Evolutionary conservation across 2,329 filamentous ascomycete species (phyloP).

Genomic region (Talaromyces piceae): DNA sequence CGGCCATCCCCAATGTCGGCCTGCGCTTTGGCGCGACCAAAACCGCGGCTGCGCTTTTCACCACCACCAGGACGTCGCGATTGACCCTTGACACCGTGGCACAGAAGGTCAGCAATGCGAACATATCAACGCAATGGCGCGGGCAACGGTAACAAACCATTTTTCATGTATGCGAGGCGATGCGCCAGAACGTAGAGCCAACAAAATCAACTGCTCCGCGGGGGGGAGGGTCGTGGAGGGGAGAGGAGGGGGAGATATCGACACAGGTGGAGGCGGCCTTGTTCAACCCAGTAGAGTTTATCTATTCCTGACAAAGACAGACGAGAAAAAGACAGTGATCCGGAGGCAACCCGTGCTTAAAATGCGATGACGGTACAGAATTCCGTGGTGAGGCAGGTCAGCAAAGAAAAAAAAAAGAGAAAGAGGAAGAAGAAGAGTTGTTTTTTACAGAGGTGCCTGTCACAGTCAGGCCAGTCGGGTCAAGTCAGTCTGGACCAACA

Average conservation of each 20-base stretch:
- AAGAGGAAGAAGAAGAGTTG: background rate
- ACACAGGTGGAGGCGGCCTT: background rate
- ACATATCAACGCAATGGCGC: background rate
- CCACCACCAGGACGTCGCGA: conserved; percentile 37
- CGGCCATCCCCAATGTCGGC: conserved; percentile 38
- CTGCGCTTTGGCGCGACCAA: conserved; percentile 35
- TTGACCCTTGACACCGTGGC: conserved; percentile 25
- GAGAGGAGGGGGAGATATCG: background rate
- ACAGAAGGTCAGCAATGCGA: background rate
- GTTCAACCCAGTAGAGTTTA: background rate
- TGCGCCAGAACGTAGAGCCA: conserved; percentile 25
- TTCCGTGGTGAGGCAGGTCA: background rate
- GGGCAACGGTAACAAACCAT: conserved; percentile 21
- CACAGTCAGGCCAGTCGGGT: background rate
- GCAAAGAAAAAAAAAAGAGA: background rate
- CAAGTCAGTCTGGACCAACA: background rate
- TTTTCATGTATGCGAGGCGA: conserved; percentile 22
- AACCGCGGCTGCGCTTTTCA: conserved; percentile 35
- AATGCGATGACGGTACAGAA: background rate
- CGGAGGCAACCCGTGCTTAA: too few relatives aligned
- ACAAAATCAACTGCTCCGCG: conserved; percentile 20
- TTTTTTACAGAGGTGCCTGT: background rate
- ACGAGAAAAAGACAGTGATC: background rate
- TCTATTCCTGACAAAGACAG: background rate
- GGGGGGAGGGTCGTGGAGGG: background rate